Conservation (phyloP, 495 filamentous ascomycete species). For the Xylaria telfairii region DNA sequence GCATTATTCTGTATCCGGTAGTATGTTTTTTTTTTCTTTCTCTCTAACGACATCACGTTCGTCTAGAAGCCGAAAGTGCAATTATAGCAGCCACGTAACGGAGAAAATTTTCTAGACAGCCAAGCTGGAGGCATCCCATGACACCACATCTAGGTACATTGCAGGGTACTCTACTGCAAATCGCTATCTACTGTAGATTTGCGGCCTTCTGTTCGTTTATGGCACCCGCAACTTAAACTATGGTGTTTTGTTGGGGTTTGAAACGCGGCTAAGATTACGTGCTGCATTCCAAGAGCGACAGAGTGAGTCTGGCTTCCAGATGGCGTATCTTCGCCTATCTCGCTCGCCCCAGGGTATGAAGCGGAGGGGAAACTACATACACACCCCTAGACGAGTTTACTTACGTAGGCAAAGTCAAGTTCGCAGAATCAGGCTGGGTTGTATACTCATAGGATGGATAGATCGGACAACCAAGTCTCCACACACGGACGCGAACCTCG, state of each 20-base stretch:
- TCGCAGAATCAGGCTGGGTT: not conserved
- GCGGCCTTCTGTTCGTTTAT: not conserved
- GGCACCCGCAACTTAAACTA: not conserved
- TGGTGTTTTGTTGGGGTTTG: not conserved
- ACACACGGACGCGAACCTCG: not conserved
- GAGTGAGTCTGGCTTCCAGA: not conserved
- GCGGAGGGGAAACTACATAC: not conserved
- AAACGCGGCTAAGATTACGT: not conserved
- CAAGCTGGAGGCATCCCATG: not conserved
- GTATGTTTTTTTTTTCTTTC: not conserved
- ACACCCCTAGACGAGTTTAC: not conserved
- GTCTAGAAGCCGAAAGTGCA: not conserved
- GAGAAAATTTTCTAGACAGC: not conserved
- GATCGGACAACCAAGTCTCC: not conserved
- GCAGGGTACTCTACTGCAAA: not conserved
- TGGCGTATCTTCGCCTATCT: not conserved
- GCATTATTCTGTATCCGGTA: not conserved
- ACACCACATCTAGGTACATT: not conserved
- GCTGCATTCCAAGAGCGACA: not conserved
- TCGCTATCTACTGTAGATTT: not conserved
- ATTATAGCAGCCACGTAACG: slow-evolving; percentile 6
- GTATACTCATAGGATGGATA: not conserved
- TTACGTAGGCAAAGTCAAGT: not conserved
- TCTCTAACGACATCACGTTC: not conserved
- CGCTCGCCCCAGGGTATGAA: not conserved